A percentile compares a stretch with the other conserved stretches of the same genome.
Conservation (phyloP, 2,329 filamentous ascomycete genomes). For the Paramyrothecium roridum region DNA sequence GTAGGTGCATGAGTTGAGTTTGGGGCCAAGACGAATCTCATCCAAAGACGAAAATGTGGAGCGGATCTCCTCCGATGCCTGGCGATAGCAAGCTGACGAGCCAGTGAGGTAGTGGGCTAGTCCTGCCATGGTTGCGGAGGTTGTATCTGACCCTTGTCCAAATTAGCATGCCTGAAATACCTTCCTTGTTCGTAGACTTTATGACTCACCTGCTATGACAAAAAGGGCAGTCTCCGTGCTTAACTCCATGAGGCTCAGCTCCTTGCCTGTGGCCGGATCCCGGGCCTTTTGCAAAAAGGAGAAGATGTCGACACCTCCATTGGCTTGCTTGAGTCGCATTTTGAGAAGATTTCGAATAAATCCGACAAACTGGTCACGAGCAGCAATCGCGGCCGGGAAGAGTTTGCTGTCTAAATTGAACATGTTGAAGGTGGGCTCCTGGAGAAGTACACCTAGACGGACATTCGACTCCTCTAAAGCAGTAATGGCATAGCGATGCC, state of each 20-base stretch:
- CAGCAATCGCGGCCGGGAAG: conserved; percentile 8
- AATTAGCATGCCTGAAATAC: neutral
- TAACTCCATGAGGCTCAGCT: conserved; percentile 36
- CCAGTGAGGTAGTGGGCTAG: conserved; percentile 34
- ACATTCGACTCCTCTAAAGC: conserved; percentile 16
- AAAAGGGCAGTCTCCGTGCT: conserved; percentile 40
- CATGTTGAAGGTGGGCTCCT: conserved; percentile 4
- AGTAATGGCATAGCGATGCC: conserved; percentile 11
- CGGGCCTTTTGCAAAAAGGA: conserved; percentile 42
- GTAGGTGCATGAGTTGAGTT: neutral
- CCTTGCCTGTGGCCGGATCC: conserved; percentile 41
- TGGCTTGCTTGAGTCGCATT: conserved; percentile 3
- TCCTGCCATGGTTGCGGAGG: conserved; percentile 30
- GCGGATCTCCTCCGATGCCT: neutral
- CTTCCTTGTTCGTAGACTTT: neutral
- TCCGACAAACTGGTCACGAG: conserved; percentile 6
- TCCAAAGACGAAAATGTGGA: neutral
- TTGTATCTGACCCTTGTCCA: conserved; percentile 31
- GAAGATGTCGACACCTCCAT: neutral
- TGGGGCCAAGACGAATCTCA: neutral
- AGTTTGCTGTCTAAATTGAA: conserved; percentile 6
- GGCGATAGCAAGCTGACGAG: neutral
- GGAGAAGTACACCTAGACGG: conserved; percentile 11
- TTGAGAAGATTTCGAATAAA: conserved; percentile 7
- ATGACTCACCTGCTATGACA: conserved; percentile 13